These are phyloP conservation scores for Phytophthora ramorum DNA, from an alignment of 352 stramenopile species.

Conservation along the genomic window DNA sequence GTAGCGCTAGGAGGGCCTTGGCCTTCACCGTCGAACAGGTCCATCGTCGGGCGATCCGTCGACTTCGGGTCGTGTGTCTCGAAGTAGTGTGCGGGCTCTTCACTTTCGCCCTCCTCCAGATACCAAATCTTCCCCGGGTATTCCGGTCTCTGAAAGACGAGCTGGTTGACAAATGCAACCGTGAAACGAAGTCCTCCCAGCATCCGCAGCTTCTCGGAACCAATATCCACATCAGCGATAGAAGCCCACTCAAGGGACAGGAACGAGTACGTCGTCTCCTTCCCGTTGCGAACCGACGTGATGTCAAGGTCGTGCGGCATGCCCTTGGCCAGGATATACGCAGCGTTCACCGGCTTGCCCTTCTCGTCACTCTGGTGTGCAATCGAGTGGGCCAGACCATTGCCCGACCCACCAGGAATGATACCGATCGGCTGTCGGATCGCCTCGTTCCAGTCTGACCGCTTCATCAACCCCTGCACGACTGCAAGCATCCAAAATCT, in stretches of 20 bases:
- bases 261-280: conserved; percentile 78
- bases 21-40: conserved; percentile 48
- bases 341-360: conserved; percentile 56
- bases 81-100: conserved; percentile 45
- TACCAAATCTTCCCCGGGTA: conserved; percentile 74
- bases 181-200: conserved; percentile 76
- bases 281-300: conserved; percentile 62
- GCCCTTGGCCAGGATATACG: conserved; percentile 76
- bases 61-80: conserved; percentile 41
- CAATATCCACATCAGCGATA: conserved; percentile 85
- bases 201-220: conserved; percentile 71
- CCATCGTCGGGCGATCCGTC: conserved; percentile 42
- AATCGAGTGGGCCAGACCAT: conserved; percentile 74
- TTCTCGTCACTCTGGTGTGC: conserved; percentile 56
- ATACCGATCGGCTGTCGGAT: conserved; percentile 73
- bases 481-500: conserved; percentile 41
- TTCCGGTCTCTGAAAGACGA: conserved; percentile 56
- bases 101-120: conserved; percentile 50
- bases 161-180: conserved; percentile 60
- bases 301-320: conserved; percentile 71
- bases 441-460: conserved; percentile 70
- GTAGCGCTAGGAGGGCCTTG: conserved; percentile 23
- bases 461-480: conserved; percentile 78
- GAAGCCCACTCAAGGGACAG: conserved; percentile 85
- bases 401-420: conserved; percentile 67